A percentile compares a stretch with the other conserved stretches of the same genome.
Conservation (phyloP, 805 yeast species). For the Metschnikowia picachoensis region DNA sequence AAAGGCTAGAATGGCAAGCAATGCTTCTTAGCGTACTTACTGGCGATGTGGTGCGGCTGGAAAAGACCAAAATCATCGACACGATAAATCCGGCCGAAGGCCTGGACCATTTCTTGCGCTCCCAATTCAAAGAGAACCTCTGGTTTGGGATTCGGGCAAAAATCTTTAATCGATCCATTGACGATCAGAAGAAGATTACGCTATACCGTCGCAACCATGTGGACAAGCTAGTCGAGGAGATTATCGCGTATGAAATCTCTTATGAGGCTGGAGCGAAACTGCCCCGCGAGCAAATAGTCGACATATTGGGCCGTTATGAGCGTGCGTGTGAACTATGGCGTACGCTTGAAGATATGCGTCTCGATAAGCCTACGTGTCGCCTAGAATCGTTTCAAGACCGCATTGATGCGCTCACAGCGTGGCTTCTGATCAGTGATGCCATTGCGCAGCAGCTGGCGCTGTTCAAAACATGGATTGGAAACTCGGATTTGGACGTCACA, state of each 20-base stretch:
- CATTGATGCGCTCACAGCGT: constrained; percentile 75
- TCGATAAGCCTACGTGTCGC: constrained; percentile 70
- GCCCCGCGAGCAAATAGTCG: constrained; percentile 47
- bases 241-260: constrained; percentile 58
- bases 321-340: constrained; percentile 76
- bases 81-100: constrained; percentile 36
- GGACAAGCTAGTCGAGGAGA: constrained; percentile 67
- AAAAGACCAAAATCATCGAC: constrained; percentile 70
- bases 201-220: constrained; percentile 67
- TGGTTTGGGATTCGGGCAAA: constrained; percentile 90
- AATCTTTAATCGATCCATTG: constrained; percentile 72
- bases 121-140: constrained; percentile 62
- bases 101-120: constrained; percentile 48
- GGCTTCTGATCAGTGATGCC: constrained; percentile 74
- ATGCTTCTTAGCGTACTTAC: constrained; percentile 87
- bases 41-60: constrained; percentile 91
- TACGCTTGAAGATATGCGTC: constrained; percentile 69
- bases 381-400: constrained; percentile 59
- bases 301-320: constrained; percentile 57
- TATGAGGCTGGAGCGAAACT: constrained; percentile 32
- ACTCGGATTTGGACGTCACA: constrained; percentile 67
- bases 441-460: constrained; percentile 58
- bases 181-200: constrained; percentile 69
- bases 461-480: constrained; percentile 78
- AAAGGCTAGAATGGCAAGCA: constrained; percentile 92